Evolutionary conservation across 78 protist genomes (phyloP).

Genomic region (Tieghemostelium lacteum): DNA sequence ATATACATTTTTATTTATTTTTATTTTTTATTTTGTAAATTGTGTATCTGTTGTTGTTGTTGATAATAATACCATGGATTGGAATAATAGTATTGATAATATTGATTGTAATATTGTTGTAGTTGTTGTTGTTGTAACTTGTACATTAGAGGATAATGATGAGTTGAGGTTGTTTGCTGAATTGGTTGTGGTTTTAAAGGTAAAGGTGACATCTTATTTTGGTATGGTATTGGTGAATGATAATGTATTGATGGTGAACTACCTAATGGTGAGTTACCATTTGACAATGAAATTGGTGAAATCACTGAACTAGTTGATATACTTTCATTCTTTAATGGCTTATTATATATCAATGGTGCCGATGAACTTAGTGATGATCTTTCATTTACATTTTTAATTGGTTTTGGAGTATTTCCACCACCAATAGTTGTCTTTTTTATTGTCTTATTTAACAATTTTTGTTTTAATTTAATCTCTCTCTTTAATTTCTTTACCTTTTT

Average conservation of each 20-base stretch:
- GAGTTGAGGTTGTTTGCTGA: background rate
- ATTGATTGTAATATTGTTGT: too few species aligned
- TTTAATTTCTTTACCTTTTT: slow-evolving; percentile 56
- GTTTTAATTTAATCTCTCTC: slow-evolving; percentile 66
- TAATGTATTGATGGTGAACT: slow-evolving; percentile 8
- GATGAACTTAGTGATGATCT: background rate
- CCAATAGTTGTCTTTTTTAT: slow-evolving; percentile 17
- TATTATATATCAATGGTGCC: slow-evolving; percentile 11
- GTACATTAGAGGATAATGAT: background rate
- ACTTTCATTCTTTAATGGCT: background rate
- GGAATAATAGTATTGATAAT: too few species aligned
- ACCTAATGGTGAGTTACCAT: background rate
- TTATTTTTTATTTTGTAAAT: too few species aligned
- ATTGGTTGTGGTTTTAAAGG: background rate
- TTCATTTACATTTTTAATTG: background rate
- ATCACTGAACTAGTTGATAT: background rate
- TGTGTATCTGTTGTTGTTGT: background rate
- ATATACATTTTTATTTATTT: too few species aligned
- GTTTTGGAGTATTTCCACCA: background rate
- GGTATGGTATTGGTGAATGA: background rate
- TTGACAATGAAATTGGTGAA: slow-evolving; percentile 25
- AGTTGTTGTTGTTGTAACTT: background rate
- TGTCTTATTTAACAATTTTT: slow-evolving; percentile 37
- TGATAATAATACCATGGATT: too few species aligned
- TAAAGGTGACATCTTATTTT: background rate